These are phyloP conservation scores for Aspergillus thermomutatus DNA, from an alignment of 2,329 filamentous ascomycete genomes.

Conservation along the genomic window DNA sequence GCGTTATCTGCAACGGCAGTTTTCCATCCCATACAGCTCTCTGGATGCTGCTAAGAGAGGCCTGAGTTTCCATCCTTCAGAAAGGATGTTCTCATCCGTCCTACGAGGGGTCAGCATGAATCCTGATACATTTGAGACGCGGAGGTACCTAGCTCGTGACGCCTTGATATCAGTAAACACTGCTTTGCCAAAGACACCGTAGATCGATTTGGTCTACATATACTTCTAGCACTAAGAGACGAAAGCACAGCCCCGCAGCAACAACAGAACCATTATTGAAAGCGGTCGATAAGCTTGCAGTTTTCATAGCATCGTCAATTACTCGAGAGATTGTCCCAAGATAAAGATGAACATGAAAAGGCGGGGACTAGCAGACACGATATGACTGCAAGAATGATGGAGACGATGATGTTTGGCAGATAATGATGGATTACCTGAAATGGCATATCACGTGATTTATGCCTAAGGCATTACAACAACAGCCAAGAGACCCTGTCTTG, in stretches of 20 bases:
- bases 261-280: background rate
- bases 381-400: background rate
- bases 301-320: background rate
- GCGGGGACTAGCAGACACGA: background rate
- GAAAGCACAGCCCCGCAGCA: background rate
- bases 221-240: background rate
- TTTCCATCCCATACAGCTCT: constrained; percentile 57
- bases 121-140: background rate
- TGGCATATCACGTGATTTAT: constrained; percentile 1
- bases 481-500: background rate
- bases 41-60: constrained; percentile 32
- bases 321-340: background rate
- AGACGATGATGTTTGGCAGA: background rate
- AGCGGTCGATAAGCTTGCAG: background rate
- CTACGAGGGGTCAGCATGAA: background rate
- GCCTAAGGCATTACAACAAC: constrained; percentile 3
- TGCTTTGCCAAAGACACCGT: background rate
- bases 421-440: background rate
- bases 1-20: constrained; percentile 57
- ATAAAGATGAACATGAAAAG: background rate
- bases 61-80: constrained; percentile 23
- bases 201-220: background rate
- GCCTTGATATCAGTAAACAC: background rate
- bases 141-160: background rate
- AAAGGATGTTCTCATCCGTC: background rate